Conservation (phyloP, 1,284 basidiomycete species). For the Moesziomyces antarcticus region DNA sequence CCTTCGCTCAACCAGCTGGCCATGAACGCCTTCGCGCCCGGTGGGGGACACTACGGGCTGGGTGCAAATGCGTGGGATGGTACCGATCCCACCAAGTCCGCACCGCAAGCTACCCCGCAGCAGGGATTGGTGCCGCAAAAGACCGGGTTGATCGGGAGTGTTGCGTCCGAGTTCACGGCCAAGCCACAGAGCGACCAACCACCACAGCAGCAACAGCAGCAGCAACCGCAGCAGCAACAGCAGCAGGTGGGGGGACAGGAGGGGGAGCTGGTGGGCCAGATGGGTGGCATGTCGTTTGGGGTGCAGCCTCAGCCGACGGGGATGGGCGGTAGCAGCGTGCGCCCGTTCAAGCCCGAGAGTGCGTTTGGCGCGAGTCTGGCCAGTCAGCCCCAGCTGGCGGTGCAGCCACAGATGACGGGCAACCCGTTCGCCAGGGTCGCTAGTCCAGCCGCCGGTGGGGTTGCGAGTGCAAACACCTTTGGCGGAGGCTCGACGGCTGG, state of each 20-base stretch:
- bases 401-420: constrained; percentile 46
- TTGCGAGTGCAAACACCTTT: no score
- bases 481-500: no score
- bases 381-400: constrained; percentile 11
- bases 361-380: constrained; percentile 53
- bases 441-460: no score
- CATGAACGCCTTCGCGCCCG: constrained; percentile 70
- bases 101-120: no score
- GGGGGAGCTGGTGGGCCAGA: constrained; percentile 23
- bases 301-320: constrained; percentile 57
- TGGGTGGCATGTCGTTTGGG: constrained; percentile 44
- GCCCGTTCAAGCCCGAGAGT: constrained; percentile 54
- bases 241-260: constrained; percentile 3
- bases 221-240: constrained; percentile 6
- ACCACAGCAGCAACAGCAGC: constrained; percentile 8
- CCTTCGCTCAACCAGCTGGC: constrained; percentile 85
- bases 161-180: constrained; percentile 68
- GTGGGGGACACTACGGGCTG: constrained; percentile 52
- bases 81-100: constrained; percentile 14
- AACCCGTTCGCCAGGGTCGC: constrained; percentile 51
- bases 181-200: constrained; percentile 12
- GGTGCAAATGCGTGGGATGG: constrained; percentile 59
- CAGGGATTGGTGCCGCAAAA: constrained; percentile 49
- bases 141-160: constrained; percentile 67
- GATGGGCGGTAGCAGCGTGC: constrained; percentile 46